phyloP scores from a whole-genome alignment of 371 early-diverging fungal genomes.

The Vittaforma corneae region DNA sequence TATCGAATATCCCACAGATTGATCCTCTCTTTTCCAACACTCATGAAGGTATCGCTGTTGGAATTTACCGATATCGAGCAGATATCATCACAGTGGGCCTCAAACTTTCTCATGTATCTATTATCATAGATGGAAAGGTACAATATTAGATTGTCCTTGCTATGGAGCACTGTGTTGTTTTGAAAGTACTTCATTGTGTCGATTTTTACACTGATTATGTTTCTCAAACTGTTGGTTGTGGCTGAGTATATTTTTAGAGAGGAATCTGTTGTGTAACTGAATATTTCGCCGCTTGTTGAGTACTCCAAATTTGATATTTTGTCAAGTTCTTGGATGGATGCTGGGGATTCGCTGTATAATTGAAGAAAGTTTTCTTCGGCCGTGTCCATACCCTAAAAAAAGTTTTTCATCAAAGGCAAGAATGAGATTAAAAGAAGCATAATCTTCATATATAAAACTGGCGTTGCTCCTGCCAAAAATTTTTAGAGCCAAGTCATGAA shows the following conservation, averaged over 20 bases:
- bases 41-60: slow-evolving; percentile 13
- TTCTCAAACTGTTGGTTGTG: slow-evolving; percentile 4
- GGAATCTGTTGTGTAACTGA: slow-evolving; percentile 16
- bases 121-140: slow-evolving; percentile 37
- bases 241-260: slow-evolving; percentile 15
- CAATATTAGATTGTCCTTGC: slow-evolving; percentile 3
- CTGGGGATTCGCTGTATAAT: too few relatives aligned
- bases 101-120: slow-evolving; percentile 18
- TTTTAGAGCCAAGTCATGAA: too few relatives aligned
- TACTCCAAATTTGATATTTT: slow-evolving; percentile 19
- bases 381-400: too few relatives aligned
- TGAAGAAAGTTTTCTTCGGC: too few relatives aligned
- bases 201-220: slow-evolving; percentile 23
- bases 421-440: too few relatives aligned
- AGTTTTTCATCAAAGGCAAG: too few relatives aligned
- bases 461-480: too few relatives aligned
- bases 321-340: not conserved
- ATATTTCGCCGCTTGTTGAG: slow-evolving; percentile 16
- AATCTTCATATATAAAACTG: too few relatives aligned
- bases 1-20: slow-evolving; percentile 36
- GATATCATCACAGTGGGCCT: slow-evolving; percentile 9
- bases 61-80: slow-evolving; percentile 17
- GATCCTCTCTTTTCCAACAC: not conserved
- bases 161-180: slow-evolving; percentile 31
- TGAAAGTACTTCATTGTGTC: slow-evolving; percentile 26